A percentile compares a stretch with the other conserved stretches of the same genome.
Conservation (phyloP, 257 asterid species). For the Cruciata laevipes region DNA sequence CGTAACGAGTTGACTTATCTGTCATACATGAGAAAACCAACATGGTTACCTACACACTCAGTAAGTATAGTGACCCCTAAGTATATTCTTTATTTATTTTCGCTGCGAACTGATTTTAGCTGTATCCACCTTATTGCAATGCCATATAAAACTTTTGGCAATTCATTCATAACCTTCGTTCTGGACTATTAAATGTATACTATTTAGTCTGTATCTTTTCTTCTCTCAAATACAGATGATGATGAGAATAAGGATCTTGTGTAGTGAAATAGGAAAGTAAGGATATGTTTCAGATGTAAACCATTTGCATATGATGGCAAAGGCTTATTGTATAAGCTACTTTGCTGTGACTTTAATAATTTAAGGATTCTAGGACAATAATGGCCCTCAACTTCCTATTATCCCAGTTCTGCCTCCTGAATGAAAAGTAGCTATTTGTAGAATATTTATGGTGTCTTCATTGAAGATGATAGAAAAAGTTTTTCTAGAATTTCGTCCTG, state of each 20-base stretch:
- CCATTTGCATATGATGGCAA: neutral
- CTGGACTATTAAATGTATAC: neutral
- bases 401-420: neutral
- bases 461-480: neutral
- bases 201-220: neutral
- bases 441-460: neutral
- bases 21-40: constrained; percentile 54
- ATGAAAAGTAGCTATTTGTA: neutral
- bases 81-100: constrained; percentile 18
- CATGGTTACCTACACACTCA: constrained; percentile 78
- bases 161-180: constrained; percentile 4
- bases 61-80: too few species aligned
- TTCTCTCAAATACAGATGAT: neutral
- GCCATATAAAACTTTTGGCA: neutral
- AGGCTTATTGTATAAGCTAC: neutral
- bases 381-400: neutral
- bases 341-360: neutral
- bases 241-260: neutral
- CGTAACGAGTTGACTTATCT: constrained; percentile 38
- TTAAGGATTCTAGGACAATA: neutral
- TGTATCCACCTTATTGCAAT: neutral
- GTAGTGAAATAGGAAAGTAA: neutral
- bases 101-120: neutral
- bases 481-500: neutral
- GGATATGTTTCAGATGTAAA: neutral